Evolutionary conservation across 225 moss, liverwort and hornwort species (phyloP).

Genomic region (Bryum argenteum): DNA sequence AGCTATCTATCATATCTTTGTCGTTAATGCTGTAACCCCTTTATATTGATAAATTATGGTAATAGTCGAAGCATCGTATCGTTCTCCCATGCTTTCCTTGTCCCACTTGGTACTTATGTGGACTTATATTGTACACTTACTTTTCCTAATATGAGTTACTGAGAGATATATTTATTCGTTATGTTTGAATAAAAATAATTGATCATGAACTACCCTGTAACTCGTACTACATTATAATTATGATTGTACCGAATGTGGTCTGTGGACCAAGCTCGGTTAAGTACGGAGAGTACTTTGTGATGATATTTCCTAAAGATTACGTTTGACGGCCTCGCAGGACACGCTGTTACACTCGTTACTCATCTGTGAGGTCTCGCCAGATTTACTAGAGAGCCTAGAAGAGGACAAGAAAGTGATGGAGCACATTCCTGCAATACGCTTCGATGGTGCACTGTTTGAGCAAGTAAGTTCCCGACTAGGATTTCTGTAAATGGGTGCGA

Average conservation of each 20-base stretch:
- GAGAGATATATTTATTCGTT: constrained; percentile 2
- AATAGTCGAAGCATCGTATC: not conserved
- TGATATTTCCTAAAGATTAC: constrained; percentile 2
- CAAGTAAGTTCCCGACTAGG: constrained; percentile 53
- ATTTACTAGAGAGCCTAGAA: constrained; percentile 72
- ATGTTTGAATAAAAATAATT: not conserved
- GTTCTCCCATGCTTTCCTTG: not conserved
- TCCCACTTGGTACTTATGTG: constrained; percentile 24
- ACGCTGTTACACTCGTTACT: constrained; percentile 80
- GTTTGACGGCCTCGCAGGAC: constrained; percentile 57
- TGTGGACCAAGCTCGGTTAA: constrained; percentile 17
- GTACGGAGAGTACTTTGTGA: not conserved
- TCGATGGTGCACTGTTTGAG: constrained; percentile 71
- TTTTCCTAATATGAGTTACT: not conserved
- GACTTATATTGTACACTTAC: not conserved
- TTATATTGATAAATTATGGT: constrained; percentile 1
- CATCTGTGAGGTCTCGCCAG: constrained; percentile 71
- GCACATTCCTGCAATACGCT: constrained; percentile 68
- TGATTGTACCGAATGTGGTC: not conserved
- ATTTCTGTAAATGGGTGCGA: constrained; percentile 18
- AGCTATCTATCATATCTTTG: not conserved
- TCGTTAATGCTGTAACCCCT: not conserved
- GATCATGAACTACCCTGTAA: not conserved
- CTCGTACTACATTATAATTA: not conserved
- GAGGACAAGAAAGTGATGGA: constrained; percentile 77